Base-by-base conservation (phyloP, 73 alveolate genomes). In the Paramecium bursaria region DNA sequence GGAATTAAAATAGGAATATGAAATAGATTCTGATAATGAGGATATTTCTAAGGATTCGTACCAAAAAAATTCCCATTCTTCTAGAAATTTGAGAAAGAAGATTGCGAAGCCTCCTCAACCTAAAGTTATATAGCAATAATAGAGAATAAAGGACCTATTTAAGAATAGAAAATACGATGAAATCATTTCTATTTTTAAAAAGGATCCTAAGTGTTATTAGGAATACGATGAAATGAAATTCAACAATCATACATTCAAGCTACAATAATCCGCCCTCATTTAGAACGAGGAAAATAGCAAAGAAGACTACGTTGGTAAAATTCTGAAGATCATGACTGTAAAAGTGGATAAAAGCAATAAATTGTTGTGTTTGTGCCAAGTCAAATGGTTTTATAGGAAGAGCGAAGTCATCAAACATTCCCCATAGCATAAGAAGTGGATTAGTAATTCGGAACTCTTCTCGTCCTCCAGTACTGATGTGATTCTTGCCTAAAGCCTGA, bases 141-240 rank as follows among this genome's bases (percentile, higher is more conserved):
- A 39, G 49, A 5, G 49, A 7, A 67, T 67, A 1, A 11, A 57
- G 44, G 82, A 67, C 6, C 7, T 31, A 22, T 67, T 67, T 67
- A 67, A 42, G 31, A 67, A 42, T 17, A 9, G 17, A 33, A 4
- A 67, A 17, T 67, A 39, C 27, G 44, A 67, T 7, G 60, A 67
- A 47, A 19, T 67, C 4, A 57, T 67, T 17, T 21, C 11, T 67
- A 39, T 35, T 22, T 53, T 47, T 31, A 46, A 67, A 42, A 67
- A 67, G 44, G 60, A 39, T 39, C 31, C 17, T 6, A 35, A 21
- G 4, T 19, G 2, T 2, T 48, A 11, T 14, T 54, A 61, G 17
- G 80, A 61, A 33, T 61, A 61, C 42, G 80, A 61, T 61, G 80
- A 61, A 39, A 61, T 61, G 17, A 61, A 61, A 14, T 51, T 61